Evolutionary conservation across 129 eudicot genomes (phyloP), one percentile per base, ranked within the genome.

Genomic region (Escallonia rubra): DNA sequence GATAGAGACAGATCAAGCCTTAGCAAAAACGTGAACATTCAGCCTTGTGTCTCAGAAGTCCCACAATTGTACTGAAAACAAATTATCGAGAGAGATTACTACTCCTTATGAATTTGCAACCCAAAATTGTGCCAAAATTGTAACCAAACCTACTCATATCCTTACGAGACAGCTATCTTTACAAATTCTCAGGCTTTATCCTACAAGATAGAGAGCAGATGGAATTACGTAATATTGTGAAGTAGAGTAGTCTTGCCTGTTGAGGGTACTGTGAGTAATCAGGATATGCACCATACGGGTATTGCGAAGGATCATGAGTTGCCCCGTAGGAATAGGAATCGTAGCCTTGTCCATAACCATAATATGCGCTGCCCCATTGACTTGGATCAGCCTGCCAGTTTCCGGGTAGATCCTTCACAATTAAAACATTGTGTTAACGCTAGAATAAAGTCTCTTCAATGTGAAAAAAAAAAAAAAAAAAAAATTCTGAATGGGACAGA

Each of bases 321-420:
- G 84, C 85, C 61, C 88, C 99, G 77, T 93, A 93, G 23, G 83
- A 89, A 86, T 86, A 93, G 79, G 99, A 83, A 78, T 89, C 99
- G 57, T 93, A 89, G 74, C 95, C 92, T 80, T 89, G 96, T 58
- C 99, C 99, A 77, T 93, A 93, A 59, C 85, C 95, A 79, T 93
- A 93, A 78, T 93, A 89, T 46, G 95, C 95, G 54, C 82, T 80
- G 66, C 72, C 65, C 90, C 86, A 88, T 72, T 88, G 98, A 74
- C 59, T 88, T 56, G 86, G 87, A 79, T 93, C 99, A 6, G 80
- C 76, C 55, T 90, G 86, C 68, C 96, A 89, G 0, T 63, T 55
- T 67, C 80, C 91, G 74, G 83, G 13, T 67, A 67, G 75, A 63
- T 86, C 96, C 98, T 91, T 72, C 64, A 69, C 41, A n/a, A 59